Percentiles rank a stretch among this genome's conserved stretches.
These are phyloP conservation scores for Angophora floribunda DNA, from an alignment of 345 rosid species.

Conservation along the genomic window DNA sequence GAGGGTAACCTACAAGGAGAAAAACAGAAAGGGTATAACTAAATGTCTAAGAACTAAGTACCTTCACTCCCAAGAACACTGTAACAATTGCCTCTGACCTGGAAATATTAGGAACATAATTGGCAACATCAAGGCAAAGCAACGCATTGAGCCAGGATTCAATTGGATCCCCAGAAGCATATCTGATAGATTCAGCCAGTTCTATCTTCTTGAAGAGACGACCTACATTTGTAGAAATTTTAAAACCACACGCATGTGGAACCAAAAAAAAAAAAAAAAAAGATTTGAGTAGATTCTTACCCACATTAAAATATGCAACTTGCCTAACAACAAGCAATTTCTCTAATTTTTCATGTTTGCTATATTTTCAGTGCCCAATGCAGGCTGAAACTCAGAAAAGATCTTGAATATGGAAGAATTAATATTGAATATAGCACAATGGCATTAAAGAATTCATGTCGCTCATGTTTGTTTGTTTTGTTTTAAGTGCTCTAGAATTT, in stretches of 20 bases:
- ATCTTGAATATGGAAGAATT: neutral
- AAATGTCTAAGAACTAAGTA: neutral
- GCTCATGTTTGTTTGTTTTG: neutral
- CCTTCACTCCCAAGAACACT: neutral
- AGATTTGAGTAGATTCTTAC: neutral
- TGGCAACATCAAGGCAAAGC: conserved; percentile 86
- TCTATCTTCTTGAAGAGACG: conserved; percentile 87
- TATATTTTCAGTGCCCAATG: neutral
- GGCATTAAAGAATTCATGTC: neutral
- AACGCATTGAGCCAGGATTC: conserved; percentile 90
- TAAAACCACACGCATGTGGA: neutral
- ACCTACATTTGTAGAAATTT: conserved; percentile 30
- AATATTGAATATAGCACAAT: neutral
- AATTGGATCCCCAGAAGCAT: conserved; percentile 87
- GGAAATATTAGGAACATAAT: conserved; percentile 54
- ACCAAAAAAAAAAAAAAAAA: neutral
- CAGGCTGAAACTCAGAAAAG: neutral
- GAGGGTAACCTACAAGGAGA: conserved; percentile 51
- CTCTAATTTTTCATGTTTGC: neutral
- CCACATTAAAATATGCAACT: neutral
- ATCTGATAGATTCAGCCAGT: conserved; percentile 89
- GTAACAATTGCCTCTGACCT: conserved; percentile 28
- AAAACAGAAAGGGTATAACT: neutral
- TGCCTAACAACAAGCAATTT: neutral
- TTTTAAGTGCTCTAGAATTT: neutral